Base-by-base conservation (phyloP, 768 basidiomycete species). In the Strobilomyces dryophilus region DNA sequence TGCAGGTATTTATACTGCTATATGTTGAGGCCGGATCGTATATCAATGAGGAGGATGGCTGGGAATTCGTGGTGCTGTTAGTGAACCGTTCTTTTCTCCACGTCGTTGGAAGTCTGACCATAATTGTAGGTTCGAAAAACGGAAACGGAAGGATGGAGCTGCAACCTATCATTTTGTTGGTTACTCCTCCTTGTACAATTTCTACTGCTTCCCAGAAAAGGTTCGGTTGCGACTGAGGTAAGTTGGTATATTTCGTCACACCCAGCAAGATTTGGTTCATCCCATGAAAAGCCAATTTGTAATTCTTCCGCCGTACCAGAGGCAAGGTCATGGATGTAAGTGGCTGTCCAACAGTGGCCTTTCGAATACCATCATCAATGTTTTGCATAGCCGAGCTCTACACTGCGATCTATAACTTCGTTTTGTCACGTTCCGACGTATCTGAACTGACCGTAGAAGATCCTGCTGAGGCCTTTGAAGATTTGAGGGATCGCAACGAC, bases 381-480 rank as follows among this genome's bases (percentile, higher is more conserved):
- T 6, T 12, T 20, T 27, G 27, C 55, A 8, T 61, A 95, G 93
- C 94, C 45, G 84, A 87, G 57, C 81, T 98, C 12, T 98, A 97
- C 76, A 81, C 75, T 42, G 83, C 92, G 1, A 85, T 93, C 49
- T 95, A 95, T 73, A 78, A 84, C 63, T 81, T 90, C 63, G 79
- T 89, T 18, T 68, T 89, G 40, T 73, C 79, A 14, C 80, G 79
- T 45, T 76, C 84, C 2, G 73, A 80, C 46, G 81, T 95, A 36
- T 85, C 89, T n/a, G 95, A 98, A 69, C 73, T 98, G 39, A 97
- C 94, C 1, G 90, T 99, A 20, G 97, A 99, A 72, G 97, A 99
- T 67, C 97, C 97, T 1, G 93, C 93, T 0, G 97, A 99, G 72
- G 90, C 92, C 10, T 98, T 99, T 64, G 95, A 98, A 68, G 97